Conservation (phyloP, 1,284 basidiomycete genomes). For the Ceratobasidium sp. region DNA sequence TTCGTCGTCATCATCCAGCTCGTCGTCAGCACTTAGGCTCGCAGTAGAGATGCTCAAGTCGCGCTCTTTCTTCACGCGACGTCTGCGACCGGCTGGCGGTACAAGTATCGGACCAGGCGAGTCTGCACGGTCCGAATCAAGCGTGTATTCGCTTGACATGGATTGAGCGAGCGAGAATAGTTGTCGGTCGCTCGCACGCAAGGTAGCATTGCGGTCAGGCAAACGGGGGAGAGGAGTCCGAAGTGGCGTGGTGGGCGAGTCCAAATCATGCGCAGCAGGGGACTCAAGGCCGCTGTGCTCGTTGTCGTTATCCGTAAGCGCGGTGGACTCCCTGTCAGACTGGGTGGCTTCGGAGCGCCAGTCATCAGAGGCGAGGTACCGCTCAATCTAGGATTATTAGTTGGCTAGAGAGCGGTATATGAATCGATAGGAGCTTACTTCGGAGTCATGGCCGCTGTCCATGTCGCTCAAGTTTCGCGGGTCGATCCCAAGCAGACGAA, state of each 20-base stretch:
- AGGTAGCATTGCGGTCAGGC: conserved; percentile 30
- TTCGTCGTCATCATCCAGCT: conserved; percentile 38
- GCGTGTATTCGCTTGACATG: conserved; percentile 25
- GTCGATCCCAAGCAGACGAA: conserved; percentile 37
- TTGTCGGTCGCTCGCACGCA: conserved; percentile 23
- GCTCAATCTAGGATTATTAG: conserved; percentile 13
- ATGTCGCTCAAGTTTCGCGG: conserved; percentile 20
- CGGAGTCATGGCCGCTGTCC: conserved; percentile 23
- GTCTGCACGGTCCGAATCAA: conserved; percentile 35
- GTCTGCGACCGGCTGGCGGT: conserved; percentile 20
- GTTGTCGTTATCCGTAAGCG: conserved; percentile 25
- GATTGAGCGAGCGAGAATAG: conserved; percentile 26
- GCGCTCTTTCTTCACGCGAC: conserved; percentile 21
- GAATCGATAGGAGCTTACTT: not conserved
- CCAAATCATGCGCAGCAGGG: not conserved
- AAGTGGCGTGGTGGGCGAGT: conserved; percentile 26
- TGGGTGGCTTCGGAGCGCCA: conserved; percentile 38
- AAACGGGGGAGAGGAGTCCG: conserved; percentile 27
- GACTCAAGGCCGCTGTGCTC: conserved; percentile 32
- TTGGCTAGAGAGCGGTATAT: not conserved
- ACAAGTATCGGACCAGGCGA: conserved; percentile 12
- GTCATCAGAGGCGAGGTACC: conserved; percentile 36
- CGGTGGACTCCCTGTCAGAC: conserved; percentile 35
- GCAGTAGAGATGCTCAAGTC: conserved; percentile 4
- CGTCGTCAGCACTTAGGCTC: conserved; percentile 34